A percentile compares a stretch with the other conserved stretches of the same genome.
These are phyloP conservation scores for Crucibulum parvulum DNA, from an alignment of 1,284 basidiomycete species.

Conservation along the genomic window DNA sequence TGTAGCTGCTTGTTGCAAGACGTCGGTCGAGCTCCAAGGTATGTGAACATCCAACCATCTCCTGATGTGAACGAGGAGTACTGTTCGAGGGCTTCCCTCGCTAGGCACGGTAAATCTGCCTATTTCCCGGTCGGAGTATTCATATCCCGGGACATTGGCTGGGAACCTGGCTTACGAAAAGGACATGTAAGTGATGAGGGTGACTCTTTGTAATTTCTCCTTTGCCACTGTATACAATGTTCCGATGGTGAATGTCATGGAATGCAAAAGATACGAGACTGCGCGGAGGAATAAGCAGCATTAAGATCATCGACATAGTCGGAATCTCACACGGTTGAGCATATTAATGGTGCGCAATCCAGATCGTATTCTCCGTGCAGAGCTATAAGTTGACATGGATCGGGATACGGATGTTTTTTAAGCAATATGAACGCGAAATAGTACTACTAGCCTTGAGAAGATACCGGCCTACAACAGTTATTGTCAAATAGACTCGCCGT, in stretches of 20 bases:
- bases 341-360: too few relatives aligned
- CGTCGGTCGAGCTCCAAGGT: neutral
- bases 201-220: too few relatives aligned
- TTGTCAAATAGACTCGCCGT: neutral
- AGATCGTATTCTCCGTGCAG: too few relatives aligned
- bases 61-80: neutral
- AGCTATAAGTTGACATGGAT: too few relatives aligned
- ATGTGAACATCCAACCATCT: neutral
- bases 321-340: too few relatives aligned
- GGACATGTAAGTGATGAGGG: too few relatives aligned
- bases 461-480: neutral
- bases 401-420: too few relatives aligned
- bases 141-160: neutral
- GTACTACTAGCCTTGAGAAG: too few relatives aligned
- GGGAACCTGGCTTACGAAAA: neutral
- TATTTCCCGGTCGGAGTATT: neutral
- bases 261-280: neutral
- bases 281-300: neutral
- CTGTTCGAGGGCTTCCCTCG: neutral
- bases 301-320: neutral
- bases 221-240: too few relatives aligned
- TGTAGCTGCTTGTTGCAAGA: neutral
- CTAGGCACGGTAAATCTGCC: neutral
- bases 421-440: too few relatives aligned
- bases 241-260: neutral